Evolutionary conservation across 2,329 filamentous ascomycete species (phyloP).

Genomic region (Fusarium foetens): DNA sequence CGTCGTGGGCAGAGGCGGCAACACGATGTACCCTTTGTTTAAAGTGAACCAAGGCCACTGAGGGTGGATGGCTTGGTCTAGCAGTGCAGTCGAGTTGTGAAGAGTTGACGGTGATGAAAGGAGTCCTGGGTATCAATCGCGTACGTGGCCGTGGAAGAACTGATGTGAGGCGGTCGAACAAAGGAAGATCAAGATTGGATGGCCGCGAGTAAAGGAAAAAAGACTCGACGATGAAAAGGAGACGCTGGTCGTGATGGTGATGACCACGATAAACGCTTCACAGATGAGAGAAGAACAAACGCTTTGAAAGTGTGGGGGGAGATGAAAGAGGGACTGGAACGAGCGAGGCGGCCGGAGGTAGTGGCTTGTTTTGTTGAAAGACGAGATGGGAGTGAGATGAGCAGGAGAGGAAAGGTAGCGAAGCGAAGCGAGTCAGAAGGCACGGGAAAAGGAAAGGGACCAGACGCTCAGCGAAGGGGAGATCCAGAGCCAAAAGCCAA

Average conservation of each 20-base stretch:
- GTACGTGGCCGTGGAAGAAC: slow-evolving; percentile 19
- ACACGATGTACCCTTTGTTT: slow-evolving; percentile 7
- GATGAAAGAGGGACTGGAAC: slow-evolving; percentile 55
- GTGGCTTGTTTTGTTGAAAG: slow-evolving; percentile 56
- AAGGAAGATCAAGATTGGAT: slow-evolving; percentile 26
- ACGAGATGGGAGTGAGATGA: slow-evolving; percentile 46
- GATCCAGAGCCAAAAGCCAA: slow-evolving; percentile 10
- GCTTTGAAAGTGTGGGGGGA: slow-evolving; percentile 44
- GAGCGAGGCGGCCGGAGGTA: slow-evolving; percentile 50
- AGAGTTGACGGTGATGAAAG: neutral
- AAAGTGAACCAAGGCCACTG: neutral
- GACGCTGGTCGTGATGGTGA: too few species aligned
- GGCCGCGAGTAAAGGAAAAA: slow-evolving; percentile 26
- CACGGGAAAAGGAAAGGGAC: slow-evolving; percentile 39
- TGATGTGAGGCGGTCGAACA: slow-evolving; percentile 28
- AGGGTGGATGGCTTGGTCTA: slow-evolving; percentile 20
- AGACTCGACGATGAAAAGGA: slow-evolving; percentile 1
- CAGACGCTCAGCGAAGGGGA: slow-evolving; percentile 31
- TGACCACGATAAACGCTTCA: slow-evolving; percentile 30
- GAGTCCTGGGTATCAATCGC: neutral
- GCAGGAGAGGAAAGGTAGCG: slow-evolving; percentile 36
- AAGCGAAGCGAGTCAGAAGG: slow-evolving; percentile 42
- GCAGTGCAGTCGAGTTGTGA: slow-evolving; percentile 20
- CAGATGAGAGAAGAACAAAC: slow-evolving; percentile 36
- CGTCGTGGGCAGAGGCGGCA: neutral